A percentile compares a stretch with the other conserved stretches of the same genome.
Conservation (phyloP, 2,329 filamentous ascomycete species). For the Sporothrix protearum region DNA sequence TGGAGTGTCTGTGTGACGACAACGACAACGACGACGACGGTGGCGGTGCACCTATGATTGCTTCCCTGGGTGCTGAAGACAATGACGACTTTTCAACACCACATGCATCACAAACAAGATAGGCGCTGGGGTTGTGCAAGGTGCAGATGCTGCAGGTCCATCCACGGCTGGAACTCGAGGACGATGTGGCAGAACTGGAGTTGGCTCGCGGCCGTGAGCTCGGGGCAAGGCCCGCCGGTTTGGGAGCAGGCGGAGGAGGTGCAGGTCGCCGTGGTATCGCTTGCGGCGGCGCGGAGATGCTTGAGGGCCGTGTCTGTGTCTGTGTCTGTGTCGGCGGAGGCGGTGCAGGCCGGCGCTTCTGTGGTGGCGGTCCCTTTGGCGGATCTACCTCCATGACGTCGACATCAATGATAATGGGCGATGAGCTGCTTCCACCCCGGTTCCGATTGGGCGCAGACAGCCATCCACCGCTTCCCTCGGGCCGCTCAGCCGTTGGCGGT, state of each 20-base stretch:
- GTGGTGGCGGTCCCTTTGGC: neutral
- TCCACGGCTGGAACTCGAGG: neutral
- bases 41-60: neutral
- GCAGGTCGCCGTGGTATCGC: neutral
- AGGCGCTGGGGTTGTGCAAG: slow-evolving; percentile 51
- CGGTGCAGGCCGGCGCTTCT: neutral
- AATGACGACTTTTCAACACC: slow-evolving; percentile 39
- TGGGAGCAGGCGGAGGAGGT: neutral
- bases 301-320: neutral
- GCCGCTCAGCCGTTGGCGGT: slow-evolving; percentile 47
- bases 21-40: neutral
- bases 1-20: neutral
- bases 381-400: slow-evolving; percentile 17
- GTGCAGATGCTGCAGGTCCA: slow-evolving; percentile 59
- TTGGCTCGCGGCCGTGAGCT: neutral
- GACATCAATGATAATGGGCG: slow-evolving; percentile 20
- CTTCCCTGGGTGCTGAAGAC: neutral
- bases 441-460: slow-evolving; percentile 24
- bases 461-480: slow-evolving; percentile 45
- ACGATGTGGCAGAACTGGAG: neutral
- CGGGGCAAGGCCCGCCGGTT: neutral
- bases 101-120: slow-evolving; percentile 56
- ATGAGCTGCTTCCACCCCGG: neutral
- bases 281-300: neutral
- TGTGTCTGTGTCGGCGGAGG: neutral